These are phyloP conservation scores for Perilla frutescens DNA, from an alignment of 257 asterid species.

Conservation along the genomic window DNA sequence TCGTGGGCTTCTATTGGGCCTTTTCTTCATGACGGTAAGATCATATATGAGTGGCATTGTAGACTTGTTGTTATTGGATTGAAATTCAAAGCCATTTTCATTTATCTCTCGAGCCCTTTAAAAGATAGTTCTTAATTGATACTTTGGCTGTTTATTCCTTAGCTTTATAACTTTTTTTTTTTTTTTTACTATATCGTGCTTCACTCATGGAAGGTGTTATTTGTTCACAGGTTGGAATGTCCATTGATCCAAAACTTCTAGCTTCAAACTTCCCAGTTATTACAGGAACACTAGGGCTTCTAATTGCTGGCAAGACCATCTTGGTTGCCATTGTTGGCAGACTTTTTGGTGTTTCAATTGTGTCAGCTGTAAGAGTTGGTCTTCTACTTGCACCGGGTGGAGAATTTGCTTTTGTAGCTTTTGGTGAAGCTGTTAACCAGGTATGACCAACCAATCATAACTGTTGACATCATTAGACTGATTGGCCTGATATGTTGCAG, in stretches of 20 bases:
- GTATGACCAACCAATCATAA: constrained; percentile 44
- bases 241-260: constrained; percentile 97
- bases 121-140: constrained; percentile 23
- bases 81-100: constrained; percentile 7
- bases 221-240: constrained; percentile 94
- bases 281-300: constrained; percentile 78
- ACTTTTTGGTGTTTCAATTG: constrained; percentile 82
- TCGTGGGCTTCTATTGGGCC: constrained; percentile 98
- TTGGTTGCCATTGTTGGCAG: constrained; percentile 89
- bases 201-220: constrained; percentile 27
- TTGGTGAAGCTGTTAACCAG: constrained; percentile 99
- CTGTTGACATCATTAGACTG: constrained; percentile 32
- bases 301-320: constrained; percentile 86
- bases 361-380: constrained; percentile 94
- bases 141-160: constrained; percentile 14
- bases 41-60: constrained; percentile 21
- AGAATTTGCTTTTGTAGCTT: constrained; percentile 98
- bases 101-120: constrained; percentile 12
- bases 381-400: constrained; percentile 99
- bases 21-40: constrained; percentile 98
- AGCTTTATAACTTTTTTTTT: constrained; percentile 5
- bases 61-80: constrained; percentile 10
- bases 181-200: background rate
- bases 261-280: constrained; percentile 91
- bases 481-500: constrained; percentile 32